A percentile compares a stretch with the other conserved stretches of the same genome.
These are phyloP conservation scores for Oryza longistaminata DNA, from an alignment of 176 grass and related monocot species.

Conservation along the genomic window DNA sequence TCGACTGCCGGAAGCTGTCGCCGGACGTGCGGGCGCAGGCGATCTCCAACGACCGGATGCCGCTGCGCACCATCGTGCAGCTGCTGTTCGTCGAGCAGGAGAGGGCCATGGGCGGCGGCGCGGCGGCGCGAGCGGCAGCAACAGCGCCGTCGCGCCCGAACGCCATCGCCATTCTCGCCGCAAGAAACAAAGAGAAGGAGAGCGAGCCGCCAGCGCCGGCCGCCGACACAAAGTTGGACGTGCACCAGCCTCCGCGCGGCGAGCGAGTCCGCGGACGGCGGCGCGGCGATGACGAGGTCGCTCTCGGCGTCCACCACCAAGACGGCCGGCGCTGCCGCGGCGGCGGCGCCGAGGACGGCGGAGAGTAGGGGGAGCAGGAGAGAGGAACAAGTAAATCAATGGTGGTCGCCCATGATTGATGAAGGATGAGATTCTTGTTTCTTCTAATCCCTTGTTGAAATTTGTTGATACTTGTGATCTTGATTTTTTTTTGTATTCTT, in stretches of 20 bases:
- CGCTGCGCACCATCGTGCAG: slow-evolving; percentile 88
- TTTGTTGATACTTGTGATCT: slow-evolving; percentile 52
- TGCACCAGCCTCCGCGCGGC: slow-evolving; percentile 39
- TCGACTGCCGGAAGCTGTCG: slow-evolving; percentile 82
- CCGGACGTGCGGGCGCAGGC: slow-evolving; percentile 65
- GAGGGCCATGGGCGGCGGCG: slow-evolving; percentile 2
- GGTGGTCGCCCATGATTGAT: background rate
- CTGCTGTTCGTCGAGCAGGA: slow-evolving; percentile 92
- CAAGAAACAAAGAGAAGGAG: slow-evolving; percentile 35
- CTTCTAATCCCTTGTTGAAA: slow-evolving; percentile 12
- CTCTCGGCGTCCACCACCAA: slow-evolving; percentile 45
- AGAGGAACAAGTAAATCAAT: slow-evolving; percentile 46
- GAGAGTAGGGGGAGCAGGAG: slow-evolving; percentile 48
- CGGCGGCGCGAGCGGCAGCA: slow-evolving; percentile 31
- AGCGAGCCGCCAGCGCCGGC: slow-evolving; percentile 16
- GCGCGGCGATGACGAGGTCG: slow-evolving; percentile 40
- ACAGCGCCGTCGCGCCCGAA: background rate
- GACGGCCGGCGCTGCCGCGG: background rate
- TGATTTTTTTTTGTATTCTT: slow-evolving; percentile 5
- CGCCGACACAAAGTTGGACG: slow-evolving; percentile 38
- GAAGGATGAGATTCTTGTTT: background rate
- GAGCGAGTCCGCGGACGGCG: slow-evolving; percentile 26
- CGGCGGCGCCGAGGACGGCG: background rate
- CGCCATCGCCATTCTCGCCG: slow-evolving; percentile 5
- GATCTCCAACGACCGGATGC: slow-evolving; percentile 79